Evolutionary conservation across 164 flowering plant genomes (phyloP), one percentile per base, ranked within the genome.

Genomic region (Kalanchoe fedtschenkoi): DNA sequence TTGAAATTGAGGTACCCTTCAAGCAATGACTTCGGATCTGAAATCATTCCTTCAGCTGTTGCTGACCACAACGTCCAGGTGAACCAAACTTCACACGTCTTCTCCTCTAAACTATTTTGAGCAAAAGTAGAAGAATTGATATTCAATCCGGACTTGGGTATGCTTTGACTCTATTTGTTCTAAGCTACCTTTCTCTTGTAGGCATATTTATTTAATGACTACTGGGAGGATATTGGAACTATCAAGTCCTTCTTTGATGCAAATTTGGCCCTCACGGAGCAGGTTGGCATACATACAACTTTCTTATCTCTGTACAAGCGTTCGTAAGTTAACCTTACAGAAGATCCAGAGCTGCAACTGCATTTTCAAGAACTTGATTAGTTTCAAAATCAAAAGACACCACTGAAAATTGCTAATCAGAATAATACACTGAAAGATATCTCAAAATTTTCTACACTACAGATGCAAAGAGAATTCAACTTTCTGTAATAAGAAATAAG

Each of bases 181-280:
- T 62, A 59, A 28, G 38, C 2, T 66, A 37, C 39, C 11, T 9
- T 37, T n/a, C 9, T 3, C 19, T 69, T 10, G 42, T 81, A 93
- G 97, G 97, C 97, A 62, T 90, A 83, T 74, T 69, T 93, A 37
- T 90, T 90, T 70, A 84, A 76, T 60, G 99, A 93, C 69, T 90
- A 93, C 72, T 93, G 99, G 97, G 99, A 93, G 72, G 97, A 93
- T 68, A 93, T 93, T 70, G 99, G 99, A 70, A 88, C 95, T 5
- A 70, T 93, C 43, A 76, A 82, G 72, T 87, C 97, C 9, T 88
- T 93, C 73, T 88, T 85, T 63, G 86, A 90, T 59, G 84, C 99
- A 28, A 93, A 93, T 68, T 80, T 93, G 76, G 97, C 96, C 67
- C 95, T 93, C 43, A 85, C 97, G n/a, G 81, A 81, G 63, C 86